Conservation (phyloP, 1,139 yeast genomes). For the Pichia sp. region DNA sequence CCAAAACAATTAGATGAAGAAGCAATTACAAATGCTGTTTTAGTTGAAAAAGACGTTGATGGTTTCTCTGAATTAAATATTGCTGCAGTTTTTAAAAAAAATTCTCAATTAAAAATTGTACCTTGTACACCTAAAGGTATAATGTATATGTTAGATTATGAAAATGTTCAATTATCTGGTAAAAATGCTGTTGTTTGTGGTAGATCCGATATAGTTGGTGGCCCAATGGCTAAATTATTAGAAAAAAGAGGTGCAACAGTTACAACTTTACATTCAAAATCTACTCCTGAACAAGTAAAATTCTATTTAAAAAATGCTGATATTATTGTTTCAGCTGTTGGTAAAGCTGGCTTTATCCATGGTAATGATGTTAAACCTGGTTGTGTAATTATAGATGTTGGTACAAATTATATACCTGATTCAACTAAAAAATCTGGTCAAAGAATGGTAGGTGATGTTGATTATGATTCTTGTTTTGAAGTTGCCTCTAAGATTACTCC, state of each 20-base stretch:
- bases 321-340: slow-evolving; percentile 72
- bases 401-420: slow-evolving; percentile 69
- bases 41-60: slow-evolving; percentile 68
- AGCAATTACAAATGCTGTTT: slow-evolving; percentile 59
- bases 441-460: slow-evolving; percentile 73
- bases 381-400: slow-evolving; percentile 70
- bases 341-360: slow-evolving; percentile 61
- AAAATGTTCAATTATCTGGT: slow-evolving; percentile 54
- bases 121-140: slow-evolving; percentile 83
- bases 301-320: slow-evolving; percentile 56
- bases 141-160: slow-evolving; percentile 58
- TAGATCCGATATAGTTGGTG: slow-evolving; percentile 78
- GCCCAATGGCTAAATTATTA: slow-evolving; percentile 69
- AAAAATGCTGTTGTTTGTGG: slow-evolving; percentile 75
- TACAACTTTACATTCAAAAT: slow-evolving; percentile 68
- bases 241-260: slow-evolving; percentile 72
- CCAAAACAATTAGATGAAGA: slow-evolving; percentile 69
- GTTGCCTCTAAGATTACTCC: slow-evolving; percentile 63
- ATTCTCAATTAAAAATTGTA: slow-evolving; percentile 62
- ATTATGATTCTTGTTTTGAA: slow-evolving; percentile 49
- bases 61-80: slow-evolving; percentile 72
- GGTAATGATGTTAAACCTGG: slow-evolving; percentile 70
- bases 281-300: slow-evolving; percentile 51
- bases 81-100: slow-evolving; percentile 69
- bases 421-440: slow-evolving; percentile 56